A percentile compares a stretch with the other conserved stretches of the same genome.
phyloP scores from a whole-genome alignment of 2,329 filamentous ascomycete genomes.

The Calonectria pauciramosa region DNA sequence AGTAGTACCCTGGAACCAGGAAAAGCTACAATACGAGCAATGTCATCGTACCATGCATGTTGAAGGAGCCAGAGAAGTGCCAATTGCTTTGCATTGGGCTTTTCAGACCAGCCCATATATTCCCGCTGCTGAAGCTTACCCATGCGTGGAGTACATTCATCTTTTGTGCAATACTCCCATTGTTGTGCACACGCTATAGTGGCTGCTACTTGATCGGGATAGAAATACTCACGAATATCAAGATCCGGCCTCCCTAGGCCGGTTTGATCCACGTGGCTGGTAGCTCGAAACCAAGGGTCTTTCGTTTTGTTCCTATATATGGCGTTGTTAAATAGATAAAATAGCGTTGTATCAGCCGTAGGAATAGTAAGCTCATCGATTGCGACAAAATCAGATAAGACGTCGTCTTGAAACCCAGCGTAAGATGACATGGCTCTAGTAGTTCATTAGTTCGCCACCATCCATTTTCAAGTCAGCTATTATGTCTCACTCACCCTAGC shows the following conservation, averaged over 20 bases:
- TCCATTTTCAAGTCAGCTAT: neutral
- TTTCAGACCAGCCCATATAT: neutral
- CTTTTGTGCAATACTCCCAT: neutral
- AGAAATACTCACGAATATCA: neutral
- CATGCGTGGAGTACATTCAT: neutral
- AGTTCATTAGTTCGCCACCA: neutral
- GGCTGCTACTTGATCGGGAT: neutral
- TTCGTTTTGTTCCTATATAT: neutral
- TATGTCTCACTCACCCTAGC: neutral
- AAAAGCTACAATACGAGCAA: neutral
- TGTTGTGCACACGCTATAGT: neutral
- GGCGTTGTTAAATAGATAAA: neutral
- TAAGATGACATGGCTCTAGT: neutral
- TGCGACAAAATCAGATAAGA: neutral
- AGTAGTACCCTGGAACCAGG: neutral
- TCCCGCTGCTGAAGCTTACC: neutral
- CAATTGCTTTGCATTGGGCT: neutral
- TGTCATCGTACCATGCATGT: fast-evolving
- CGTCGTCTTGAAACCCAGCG: neutral
- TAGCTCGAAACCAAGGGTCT: neutral
- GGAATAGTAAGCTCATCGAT: neutral
- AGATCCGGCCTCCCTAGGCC: neutral
- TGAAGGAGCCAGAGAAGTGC: neutral
- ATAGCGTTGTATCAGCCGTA: neutral
- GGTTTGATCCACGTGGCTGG: neutral